A percentile compares a stretch with the other conserved stretches of the same genome.
These are phyloP conservation scores for Epichloe bromicola DNA, from an alignment of 2,329 filamentous ascomycete species.

Conservation along the genomic window DNA sequence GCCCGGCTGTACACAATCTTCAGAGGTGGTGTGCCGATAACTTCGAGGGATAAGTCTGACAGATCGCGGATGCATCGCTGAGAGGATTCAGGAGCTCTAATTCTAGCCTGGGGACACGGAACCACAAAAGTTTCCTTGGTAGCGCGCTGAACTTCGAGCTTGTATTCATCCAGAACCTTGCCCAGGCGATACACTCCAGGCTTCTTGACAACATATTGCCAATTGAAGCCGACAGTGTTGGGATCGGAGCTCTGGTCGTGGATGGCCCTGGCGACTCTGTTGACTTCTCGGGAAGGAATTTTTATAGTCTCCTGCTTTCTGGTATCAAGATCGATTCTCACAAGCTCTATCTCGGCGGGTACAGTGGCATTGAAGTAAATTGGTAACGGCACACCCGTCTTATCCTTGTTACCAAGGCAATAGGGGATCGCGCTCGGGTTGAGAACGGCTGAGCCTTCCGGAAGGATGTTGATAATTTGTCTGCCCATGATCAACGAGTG, in stretches of 20 bases:
- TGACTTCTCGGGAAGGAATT: constrained; percentile 61
- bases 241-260: constrained; percentile 53
- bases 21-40: constrained; percentile 78
- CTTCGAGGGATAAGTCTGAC: constrained; percentile 71
- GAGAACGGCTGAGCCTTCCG: constrained; percentile 83
- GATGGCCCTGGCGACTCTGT: constrained; percentile 56
- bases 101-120: constrained; percentile 65
- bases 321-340: constrained; percentile 74
- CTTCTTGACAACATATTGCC: constrained; percentile 68
- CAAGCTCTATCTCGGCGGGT: constrained; percentile 77
- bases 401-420: constrained; percentile 57
- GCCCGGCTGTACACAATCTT: constrained; percentile 86
- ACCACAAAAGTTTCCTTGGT: constrained; percentile 73
- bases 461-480: constrained; percentile 94
- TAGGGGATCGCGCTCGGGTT: constrained; percentile 74
- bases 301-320: constrained; percentile 68
- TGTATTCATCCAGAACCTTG: constrained; percentile 83
- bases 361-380: constrained; percentile 90
- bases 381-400: constrained; percentile 53
- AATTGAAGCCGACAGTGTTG: constrained; percentile 46
- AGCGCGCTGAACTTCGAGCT: constrained; percentile 74
- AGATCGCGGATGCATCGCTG: constrained; percentile 77
- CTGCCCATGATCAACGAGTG: constrained; percentile 87
- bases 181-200: constrained; percentile 76
- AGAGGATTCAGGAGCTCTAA: constrained; percentile 48